A percentile compares a stretch with the other conserved stretches of the same genome.
These are phyloP conservation scores for Priceomyces medius DNA, from an alignment of 805 yeast genomes.

Conservation along the genomic window DNA sequence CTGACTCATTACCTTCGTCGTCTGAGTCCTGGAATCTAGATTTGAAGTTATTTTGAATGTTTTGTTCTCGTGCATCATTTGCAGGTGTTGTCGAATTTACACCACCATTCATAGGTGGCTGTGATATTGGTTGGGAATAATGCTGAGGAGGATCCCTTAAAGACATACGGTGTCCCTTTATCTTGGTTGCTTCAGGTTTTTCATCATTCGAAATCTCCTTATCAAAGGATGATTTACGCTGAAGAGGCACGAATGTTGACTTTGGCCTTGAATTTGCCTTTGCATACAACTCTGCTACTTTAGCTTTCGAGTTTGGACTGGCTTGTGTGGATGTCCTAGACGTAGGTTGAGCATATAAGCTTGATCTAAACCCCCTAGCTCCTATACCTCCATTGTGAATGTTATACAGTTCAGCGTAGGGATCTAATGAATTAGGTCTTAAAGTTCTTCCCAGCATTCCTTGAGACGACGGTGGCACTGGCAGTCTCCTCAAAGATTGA, in stretches of 20 bases:
- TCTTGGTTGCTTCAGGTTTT: slow-evolving; percentile 17
- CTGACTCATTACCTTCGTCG: slow-evolving; percentile 39
- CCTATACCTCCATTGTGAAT: slow-evolving; percentile 22
- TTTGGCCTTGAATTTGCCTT: slow-evolving; percentile 46
- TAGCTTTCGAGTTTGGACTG: slow-evolving; percentile 37
- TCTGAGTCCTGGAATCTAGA: slow-evolving; percentile 67
- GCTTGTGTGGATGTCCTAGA: slow-evolving; percentile 42
- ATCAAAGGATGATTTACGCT: slow-evolving; percentile 57
- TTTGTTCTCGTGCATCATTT: not conserved
- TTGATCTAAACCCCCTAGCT: slow-evolving; percentile 28
- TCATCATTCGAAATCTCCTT: slow-evolving; percentile 32
- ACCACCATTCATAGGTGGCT: not conserved
- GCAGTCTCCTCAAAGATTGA: slow-evolving; percentile 27
- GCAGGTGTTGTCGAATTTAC: not conserved
- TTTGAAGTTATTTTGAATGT: slow-evolving; percentile 25
- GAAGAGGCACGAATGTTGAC: slow-evolving; percentile 40
- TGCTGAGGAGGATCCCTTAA: slow-evolving; percentile 6
- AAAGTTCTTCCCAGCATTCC: slow-evolving; percentile 27
- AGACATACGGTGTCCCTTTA: slow-evolving; percentile 6
- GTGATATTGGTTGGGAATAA: too few species aligned
- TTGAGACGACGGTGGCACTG: slow-evolving; percentile 8
- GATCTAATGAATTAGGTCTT: slow-evolving; percentile 31
- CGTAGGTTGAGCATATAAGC: slow-evolving; percentile 31
- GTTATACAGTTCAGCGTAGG: slow-evolving; percentile 1
- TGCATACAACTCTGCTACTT: slow-evolving; percentile 56